Evolutionary conservation across 495 filamentous ascomycete genomes (phyloP).

Genomic region (Polyplosphaeria fusca): DNA sequence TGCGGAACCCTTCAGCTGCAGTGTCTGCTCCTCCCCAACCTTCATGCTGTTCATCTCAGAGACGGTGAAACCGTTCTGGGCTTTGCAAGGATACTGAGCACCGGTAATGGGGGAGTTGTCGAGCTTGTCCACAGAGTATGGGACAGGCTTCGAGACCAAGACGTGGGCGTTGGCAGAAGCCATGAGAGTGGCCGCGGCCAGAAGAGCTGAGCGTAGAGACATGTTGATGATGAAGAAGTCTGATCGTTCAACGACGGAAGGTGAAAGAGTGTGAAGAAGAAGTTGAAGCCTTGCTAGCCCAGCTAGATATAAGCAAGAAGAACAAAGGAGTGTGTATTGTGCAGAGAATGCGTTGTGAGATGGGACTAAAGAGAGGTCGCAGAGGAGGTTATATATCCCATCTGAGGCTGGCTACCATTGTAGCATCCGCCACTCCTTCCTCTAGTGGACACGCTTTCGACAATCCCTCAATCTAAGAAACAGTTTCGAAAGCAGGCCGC

Average conservation of each 20-base stretch:
- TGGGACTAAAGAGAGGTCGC: background rate
- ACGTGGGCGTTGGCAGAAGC: constrained; percentile 64
- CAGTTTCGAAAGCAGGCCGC: constrained; percentile 18
- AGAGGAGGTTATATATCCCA: constrained; percentile 19
- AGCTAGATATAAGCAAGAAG: constrained; percentile 31
- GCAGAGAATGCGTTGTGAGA: constrained; percentile 20
- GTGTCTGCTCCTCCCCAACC: constrained; percentile 50
- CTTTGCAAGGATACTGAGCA: constrained; percentile 79
- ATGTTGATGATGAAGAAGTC: constrained; percentile 20
- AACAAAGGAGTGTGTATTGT: constrained; percentile 8
- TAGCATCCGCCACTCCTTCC: background rate
- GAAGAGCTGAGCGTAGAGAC: constrained; percentile 25
- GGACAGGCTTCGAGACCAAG: constrained; percentile 64
- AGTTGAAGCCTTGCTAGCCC: constrained; percentile 25
- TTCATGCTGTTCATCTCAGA: constrained; percentile 45
- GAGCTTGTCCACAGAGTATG: constrained; percentile 54
- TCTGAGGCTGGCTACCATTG: background rate
- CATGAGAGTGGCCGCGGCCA: constrained; percentile 34
- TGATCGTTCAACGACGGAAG: constrained; percentile 1
- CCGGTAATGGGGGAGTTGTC: constrained; percentile 64
- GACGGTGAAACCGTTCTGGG: constrained; percentile 40
- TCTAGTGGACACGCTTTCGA: background rate
- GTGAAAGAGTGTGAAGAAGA: constrained; percentile 17
- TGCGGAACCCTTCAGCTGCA: constrained; percentile 59
- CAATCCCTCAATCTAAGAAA: constrained; percentile 24